A percentile compares a stretch with the other conserved stretches of the same genome.
Conservation (phyloP, 805 yeast genomes). For the Wickerhamomyces bisporus region DNA sequence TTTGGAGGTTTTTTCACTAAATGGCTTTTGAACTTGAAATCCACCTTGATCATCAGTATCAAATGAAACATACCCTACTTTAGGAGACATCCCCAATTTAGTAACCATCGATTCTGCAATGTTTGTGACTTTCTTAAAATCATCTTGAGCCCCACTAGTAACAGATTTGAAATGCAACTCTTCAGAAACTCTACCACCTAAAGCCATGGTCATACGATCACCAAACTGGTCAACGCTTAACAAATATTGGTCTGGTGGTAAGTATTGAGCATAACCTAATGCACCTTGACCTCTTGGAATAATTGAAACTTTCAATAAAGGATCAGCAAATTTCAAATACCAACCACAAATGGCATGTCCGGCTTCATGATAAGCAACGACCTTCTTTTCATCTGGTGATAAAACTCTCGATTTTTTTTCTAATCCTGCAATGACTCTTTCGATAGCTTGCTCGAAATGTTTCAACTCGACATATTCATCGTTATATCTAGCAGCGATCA, state of each 20-base stretch:
- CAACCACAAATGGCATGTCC: slow-evolving; percentile 97
- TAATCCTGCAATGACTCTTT: slow-evolving; percentile 91
- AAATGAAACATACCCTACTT: slow-evolving; percentile 62
- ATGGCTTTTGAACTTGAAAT: slow-evolving; percentile 53
- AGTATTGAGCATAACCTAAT: slow-evolving; percentile 90
- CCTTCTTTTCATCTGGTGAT: slow-evolving; percentile 72
- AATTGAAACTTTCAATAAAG: slow-evolving; percentile 86
- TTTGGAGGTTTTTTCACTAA: slow-evolving; percentile 66
- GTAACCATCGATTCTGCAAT: slow-evolving; percentile 90
- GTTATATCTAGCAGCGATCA: slow-evolving; percentile 81
- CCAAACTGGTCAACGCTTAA: slow-evolving; percentile 68
- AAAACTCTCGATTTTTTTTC: slow-evolving; percentile 80
- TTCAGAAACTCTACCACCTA: slow-evolving; percentile 91
- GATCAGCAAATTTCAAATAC: slow-evolving; percentile 85
- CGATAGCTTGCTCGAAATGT: slow-evolving; percentile 91
- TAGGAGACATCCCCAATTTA: slow-evolving; percentile 80
- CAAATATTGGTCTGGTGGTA: slow-evolving; percentile 85
- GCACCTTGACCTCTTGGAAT: slow-evolving; percentile 95
- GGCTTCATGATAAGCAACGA: slow-evolving; percentile 94
- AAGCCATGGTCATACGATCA: slow-evolving; percentile 89
- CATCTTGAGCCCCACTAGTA: slow-evolving; percentile 90
- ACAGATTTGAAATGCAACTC: slow-evolving; percentile 83
- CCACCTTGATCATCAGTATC: slow-evolving; percentile 48
- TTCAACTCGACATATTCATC: slow-evolving; percentile 53
- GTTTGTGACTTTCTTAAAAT: slow-evolving; percentile 83